Conservation (phyloP, 305 asterid species). For the Ruellia speciosa region DNA sequence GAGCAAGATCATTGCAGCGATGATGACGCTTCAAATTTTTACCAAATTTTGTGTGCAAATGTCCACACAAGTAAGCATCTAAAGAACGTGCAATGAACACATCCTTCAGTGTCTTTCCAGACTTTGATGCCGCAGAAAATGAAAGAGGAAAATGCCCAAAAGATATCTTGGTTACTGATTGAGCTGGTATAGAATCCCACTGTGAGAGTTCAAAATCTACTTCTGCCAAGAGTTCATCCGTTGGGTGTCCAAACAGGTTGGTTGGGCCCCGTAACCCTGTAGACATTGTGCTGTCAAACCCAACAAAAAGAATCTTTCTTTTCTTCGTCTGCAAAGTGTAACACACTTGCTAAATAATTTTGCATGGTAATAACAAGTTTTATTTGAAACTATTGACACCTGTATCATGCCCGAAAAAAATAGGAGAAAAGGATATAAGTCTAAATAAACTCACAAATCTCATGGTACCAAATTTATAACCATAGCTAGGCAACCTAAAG, state of each 20-base stretch:
- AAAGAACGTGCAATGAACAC: constrained; percentile 44
- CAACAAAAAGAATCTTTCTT: constrained; percentile 70
- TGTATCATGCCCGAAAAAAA: background rate
- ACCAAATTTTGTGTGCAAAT: constrained; percentile 75
- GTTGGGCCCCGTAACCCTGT: constrained; percentile 92
- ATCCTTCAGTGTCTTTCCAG: constrained; percentile 64
- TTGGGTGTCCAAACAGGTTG: constrained; percentile 93
- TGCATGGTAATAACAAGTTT: background rate
- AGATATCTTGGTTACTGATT: constrained; percentile 54
- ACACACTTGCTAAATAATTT: constrained; percentile 14
- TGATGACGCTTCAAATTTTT: constrained; percentile 75
- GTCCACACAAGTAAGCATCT: constrained; percentile 81
- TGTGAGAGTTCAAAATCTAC: constrained; percentile 60
- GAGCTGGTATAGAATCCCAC: constrained; percentile 45
- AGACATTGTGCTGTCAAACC: constrained; percentile 70
- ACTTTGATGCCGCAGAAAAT: constrained; percentile 67
- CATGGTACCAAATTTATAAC: constrained; percentile 6
- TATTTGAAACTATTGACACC: background rate
- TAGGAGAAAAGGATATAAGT: constrained; percentile 2
- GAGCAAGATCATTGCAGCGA: constrained; percentile 27
- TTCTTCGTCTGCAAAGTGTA: constrained; percentile 53
- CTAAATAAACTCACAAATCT: background rate
- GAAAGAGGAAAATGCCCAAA: constrained; percentile 95
- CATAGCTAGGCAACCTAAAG: background rate
- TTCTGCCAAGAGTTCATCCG: constrained; percentile 60